These are phyloP conservation scores for Geotrichum aggregatum DNA, from an alignment of 1,139 yeast genomes.

Conservation along the genomic window DNA sequence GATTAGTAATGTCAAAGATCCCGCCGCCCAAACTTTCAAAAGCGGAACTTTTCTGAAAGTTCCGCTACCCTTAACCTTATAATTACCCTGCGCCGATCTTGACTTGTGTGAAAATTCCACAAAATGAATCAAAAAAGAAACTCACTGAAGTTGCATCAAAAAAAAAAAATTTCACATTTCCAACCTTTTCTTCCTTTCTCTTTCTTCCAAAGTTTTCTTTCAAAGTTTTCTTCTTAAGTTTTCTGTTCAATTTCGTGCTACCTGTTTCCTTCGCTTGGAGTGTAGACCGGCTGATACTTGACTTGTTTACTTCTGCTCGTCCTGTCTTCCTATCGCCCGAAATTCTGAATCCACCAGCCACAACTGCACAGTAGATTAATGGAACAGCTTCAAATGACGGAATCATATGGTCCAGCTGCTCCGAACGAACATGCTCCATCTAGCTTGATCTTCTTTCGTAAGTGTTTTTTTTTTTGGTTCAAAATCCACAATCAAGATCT, in stretches of 20 bases:
- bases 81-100: too few relatives aligned
- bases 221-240: background rate
- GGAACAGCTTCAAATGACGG: constrained; percentile 13
- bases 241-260: constrained; percentile 1
- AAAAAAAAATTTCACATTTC: background rate
- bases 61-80: too few relatives aligned
- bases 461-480: background rate
- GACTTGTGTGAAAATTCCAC: too few relatives aligned
- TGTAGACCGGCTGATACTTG: background rate
- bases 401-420: constrained; percentile 4
- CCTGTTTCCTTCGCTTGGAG: background rate
- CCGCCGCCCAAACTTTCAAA: too few relatives aligned
- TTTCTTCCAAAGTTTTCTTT: background rate
- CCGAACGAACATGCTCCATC: constrained; percentile 7
- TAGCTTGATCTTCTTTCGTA: constrained; percentile 13
- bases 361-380: too few relatives aligned
- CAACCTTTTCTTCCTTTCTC: background rate
- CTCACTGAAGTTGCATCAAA: too few relatives aligned
- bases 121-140: too few relatives aligned
- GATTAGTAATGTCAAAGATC: too few relatives aligned
- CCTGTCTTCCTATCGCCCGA: background rate
- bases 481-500: background rate
- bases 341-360: too few relatives aligned
- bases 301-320: background rate
- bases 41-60: too few relatives aligned